Conservation (phyloP, 257 asterid species). For the Przewalskia tangutica region DNA sequence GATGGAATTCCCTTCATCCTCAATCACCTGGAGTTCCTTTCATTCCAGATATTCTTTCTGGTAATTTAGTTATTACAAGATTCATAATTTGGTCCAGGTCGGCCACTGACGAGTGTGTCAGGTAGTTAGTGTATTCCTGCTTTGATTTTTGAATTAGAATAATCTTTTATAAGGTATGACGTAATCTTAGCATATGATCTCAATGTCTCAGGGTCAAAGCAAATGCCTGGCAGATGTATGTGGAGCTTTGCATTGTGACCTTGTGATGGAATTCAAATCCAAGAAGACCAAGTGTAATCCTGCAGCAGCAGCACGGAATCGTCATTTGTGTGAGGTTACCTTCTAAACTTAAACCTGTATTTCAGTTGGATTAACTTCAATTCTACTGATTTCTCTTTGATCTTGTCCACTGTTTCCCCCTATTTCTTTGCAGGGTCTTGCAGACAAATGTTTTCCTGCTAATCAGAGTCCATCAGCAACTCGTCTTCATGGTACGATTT, state of each 20-base stretch:
- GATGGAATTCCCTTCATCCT: too few species aligned
- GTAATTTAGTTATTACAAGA: not conserved
- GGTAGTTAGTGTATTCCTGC: not conserved
- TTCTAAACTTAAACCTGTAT: not conserved
- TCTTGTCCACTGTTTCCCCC: not conserved
- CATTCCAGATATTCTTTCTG: not conserved
- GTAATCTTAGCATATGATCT: constrained; percentile 3
- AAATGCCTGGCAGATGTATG: constrained; percentile 94
- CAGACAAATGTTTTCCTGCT: constrained; percentile 74
- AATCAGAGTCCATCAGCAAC: constrained; percentile 48
- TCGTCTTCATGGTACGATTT: constrained; percentile 69
- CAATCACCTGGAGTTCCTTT: too few species aligned
- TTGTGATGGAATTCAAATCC: constrained; percentile 35
- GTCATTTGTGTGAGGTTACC: constrained; percentile 79
- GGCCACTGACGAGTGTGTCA: not conserved
- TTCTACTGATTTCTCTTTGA: not conserved
- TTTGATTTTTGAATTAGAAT: constrained; percentile 3
- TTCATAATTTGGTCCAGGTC: not conserved
- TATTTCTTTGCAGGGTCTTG: constrained; percentile 49
- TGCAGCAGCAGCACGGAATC: constrained; percentile 76
- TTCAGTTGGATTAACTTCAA: not conserved
- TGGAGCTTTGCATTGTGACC: constrained; percentile 92
- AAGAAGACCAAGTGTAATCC: constrained; percentile 83
- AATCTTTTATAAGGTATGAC: not conserved
- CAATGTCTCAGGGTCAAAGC: constrained; percentile 46